Percentiles rank a stretch among this genome's conserved stretches.
Evolutionary conservation across 1,284 basidiomycete genomes (phyloP).

Genomic region (Leccinum holopus): DNA sequence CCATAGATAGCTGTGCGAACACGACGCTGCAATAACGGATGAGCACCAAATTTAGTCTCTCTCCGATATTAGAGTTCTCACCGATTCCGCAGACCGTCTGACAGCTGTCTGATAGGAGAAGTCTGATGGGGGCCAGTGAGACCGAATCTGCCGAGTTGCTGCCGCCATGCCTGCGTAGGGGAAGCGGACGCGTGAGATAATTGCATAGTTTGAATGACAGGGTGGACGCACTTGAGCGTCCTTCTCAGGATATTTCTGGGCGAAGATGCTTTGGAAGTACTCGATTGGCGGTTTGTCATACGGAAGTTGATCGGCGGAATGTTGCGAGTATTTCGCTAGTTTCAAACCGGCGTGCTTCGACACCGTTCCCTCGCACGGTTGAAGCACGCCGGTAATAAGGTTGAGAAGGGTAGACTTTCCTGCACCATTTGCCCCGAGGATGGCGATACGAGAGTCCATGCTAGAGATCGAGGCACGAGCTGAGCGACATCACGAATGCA

Average conservation of each 20-base stretch:
- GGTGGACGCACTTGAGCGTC: constrained; percentile 58
- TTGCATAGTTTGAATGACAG: constrained; percentile 11
- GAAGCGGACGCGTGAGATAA: constrained; percentile 11
- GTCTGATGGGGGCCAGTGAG: constrained; percentile 94
- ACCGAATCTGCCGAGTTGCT: constrained; percentile 95
- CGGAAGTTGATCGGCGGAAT: constrained; percentile 97
- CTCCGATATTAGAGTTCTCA: constrained; percentile 36
- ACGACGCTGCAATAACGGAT: constrained; percentile 62
- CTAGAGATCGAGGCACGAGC: constrained; percentile 38
- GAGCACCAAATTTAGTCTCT: constrained; percentile 7
- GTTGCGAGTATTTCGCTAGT: constrained; percentile 97
- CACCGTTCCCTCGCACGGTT: constrained; percentile 83
- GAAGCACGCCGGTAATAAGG: constrained; percentile 85
- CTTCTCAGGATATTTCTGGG: constrained; percentile 91
- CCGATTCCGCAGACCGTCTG: constrained; percentile 96
- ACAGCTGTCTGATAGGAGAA: constrained; percentile 86
- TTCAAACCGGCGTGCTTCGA: constrained; percentile 90
- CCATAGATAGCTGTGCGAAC: constrained; percentile 91
- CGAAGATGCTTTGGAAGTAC: constrained; percentile 85
- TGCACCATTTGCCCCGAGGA: constrained; percentile 97
- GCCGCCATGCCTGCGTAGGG: constrained; percentile 78
- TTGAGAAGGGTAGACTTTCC: constrained; percentile 98
- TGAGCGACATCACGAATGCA: constrained; percentile 7
- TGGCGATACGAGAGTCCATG: constrained; percentile 95
- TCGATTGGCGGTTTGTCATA: constrained; percentile 93